Evolutionary conservation across 495 filamentous ascomycete genomes (phyloP).

Genomic region (Amorphotheca resinae): DNA sequence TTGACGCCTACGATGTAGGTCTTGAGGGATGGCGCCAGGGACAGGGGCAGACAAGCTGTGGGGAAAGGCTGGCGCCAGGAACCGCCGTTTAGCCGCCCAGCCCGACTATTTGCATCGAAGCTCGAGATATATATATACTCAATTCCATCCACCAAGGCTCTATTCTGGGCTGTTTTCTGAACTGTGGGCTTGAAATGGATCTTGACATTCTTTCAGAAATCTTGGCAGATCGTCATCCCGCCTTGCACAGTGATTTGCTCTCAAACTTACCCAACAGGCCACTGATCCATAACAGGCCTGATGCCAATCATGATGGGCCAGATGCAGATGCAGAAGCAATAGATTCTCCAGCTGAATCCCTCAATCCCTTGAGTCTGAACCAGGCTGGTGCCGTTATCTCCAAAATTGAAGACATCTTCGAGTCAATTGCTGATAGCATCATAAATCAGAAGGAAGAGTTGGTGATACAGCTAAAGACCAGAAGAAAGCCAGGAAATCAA

Average conservation of each 20-base stretch:
- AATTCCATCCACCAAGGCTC: too few species aligned
- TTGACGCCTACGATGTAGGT: too few species aligned
- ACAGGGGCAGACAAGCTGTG: too few species aligned
- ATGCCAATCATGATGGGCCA: too few species aligned
- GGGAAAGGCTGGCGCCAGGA: too few species aligned
- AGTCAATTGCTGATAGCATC: constrained; percentile 36
- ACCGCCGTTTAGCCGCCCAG: too few species aligned
- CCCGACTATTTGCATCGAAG: too few species aligned
- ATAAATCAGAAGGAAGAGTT: constrained; percentile 30
- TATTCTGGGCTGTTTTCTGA: too few species aligned
- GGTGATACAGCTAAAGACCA: constrained; percentile 30
- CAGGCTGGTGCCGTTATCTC: constrained; percentile 27
- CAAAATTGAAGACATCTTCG: constrained; percentile 41
- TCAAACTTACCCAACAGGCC: constrained; percentile 8
- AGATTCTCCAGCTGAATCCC: background rate
- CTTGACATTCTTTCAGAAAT: constrained; percentile 4
- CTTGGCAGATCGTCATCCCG: background rate
- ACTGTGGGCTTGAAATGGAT: too few species aligned
- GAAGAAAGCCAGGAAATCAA: constrained; percentile 10
- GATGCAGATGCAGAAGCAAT: background rate
- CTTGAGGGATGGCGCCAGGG: too few species aligned
- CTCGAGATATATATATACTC: too few species aligned
- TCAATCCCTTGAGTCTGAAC: background rate
- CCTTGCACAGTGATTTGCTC: constrained; percentile 6
- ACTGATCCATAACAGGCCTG: background rate